phyloP scores from a whole-genome alignment of 2,329 filamentous ascomycete species.

The Colletotrichum falcatum region DNA sequence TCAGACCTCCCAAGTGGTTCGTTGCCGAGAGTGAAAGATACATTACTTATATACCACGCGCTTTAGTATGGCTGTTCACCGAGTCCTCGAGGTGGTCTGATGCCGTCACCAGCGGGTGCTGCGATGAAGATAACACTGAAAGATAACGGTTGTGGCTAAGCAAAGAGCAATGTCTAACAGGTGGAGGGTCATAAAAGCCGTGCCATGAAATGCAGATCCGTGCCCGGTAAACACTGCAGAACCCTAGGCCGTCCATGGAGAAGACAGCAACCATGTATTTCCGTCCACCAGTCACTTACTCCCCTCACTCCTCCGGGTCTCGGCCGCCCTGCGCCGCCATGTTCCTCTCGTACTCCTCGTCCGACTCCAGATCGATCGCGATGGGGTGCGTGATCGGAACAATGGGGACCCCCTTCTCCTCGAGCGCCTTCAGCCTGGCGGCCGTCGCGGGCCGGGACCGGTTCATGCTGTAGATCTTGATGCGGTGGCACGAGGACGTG shows the following conservation, averaged over 20 bases:
- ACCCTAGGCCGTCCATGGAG: too few species aligned
- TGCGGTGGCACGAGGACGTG: constrained; percentile 70
- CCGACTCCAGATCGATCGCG: constrained; percentile 59
- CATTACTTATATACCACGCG: too few species aligned
- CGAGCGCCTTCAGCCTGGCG: constrained; percentile 62
- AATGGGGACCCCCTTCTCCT: constrained; percentile 60
- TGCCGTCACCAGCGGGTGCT: too few species aligned
- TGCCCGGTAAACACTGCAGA: neutral
- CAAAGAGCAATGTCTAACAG: neutral
- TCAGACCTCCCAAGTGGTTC: too few species aligned
- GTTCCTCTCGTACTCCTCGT: constrained; percentile 59
- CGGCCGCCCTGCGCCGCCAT: constrained; percentile 23
- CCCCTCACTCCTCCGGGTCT: constrained; percentile 13
- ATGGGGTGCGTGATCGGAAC: constrained; percentile 66
- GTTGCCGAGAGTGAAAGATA: too few species aligned
- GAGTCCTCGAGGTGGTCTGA: too few species aligned
- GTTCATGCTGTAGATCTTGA: constrained; percentile 74
- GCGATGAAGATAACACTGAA: neutral
- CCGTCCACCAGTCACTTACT: neutral
- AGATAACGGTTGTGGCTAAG: neutral
- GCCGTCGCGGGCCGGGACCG: constrained; percentile 60
- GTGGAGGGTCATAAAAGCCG: neutral
- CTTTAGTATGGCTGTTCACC: too few species aligned
- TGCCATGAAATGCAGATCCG: neutral
- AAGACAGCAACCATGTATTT: neutral